Conservation (phyloP, 768 basidiomycete genomes). For the Tricholoma furcatifolium region DNA sequence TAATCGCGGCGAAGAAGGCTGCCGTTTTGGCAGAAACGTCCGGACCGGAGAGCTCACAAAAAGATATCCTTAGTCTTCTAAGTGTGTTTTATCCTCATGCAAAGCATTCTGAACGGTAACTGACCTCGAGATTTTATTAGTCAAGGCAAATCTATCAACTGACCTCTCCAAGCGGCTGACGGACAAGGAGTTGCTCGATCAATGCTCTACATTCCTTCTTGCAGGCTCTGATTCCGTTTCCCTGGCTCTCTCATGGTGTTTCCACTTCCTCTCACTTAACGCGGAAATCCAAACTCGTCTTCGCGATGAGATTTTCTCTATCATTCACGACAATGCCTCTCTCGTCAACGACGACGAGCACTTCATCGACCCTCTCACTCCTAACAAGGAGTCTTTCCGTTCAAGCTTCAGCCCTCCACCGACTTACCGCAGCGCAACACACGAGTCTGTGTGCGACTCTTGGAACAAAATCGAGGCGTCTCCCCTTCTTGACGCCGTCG, state of each 20-base stretch:
- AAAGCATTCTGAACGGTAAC: neutral
- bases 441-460: conserved; percentile 18
- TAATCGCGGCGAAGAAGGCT: conserved; percentile 42
- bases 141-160: conserved; percentile 56
- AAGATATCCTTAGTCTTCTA: conserved; percentile 48
- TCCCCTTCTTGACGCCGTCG: conserved; percentile 54
- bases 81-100: conserved; percentile 31
- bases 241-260: conserved; percentile 55
- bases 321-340: conserved; percentile 12
- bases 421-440: conserved; percentile 8
- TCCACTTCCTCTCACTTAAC: conserved; percentile 53
- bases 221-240: conserved; percentile 63
- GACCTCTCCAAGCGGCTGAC: conserved; percentile 45
- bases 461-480: conserved; percentile 40
- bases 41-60: conserved; percentile 31
- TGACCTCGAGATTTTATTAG: conserved; percentile 28
- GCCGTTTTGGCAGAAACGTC: conserved; percentile 33
- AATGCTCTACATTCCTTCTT: conserved; percentile 64
- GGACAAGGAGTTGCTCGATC: conserved; percentile 62
- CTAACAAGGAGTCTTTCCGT: conserved; percentile 7
- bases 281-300: conserved; percentile 55
- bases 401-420: conserved; percentile 8
- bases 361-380: conserved; percentile 12
- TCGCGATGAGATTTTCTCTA: conserved; percentile 44
- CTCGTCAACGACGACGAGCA: conserved; percentile 15